A percentile compares a stretch with the other conserved stretches of the same genome.
phyloP scores from a whole-genome alignment of 139 green algal species.

The Astrephomene gubernaculifera region DNA sequence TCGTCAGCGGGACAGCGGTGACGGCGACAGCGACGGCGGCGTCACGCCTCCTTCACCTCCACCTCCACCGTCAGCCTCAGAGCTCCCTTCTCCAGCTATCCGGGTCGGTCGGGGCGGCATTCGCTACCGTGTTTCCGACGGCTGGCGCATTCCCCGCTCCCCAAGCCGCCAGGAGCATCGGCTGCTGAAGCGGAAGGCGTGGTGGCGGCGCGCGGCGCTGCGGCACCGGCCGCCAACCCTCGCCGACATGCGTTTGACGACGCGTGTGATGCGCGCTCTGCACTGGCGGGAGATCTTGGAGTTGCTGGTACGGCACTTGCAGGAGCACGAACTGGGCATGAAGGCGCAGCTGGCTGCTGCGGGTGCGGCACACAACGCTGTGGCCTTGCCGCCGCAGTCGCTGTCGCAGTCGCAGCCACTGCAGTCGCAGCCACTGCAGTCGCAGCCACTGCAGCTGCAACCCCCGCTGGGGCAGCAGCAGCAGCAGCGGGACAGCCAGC shows the following conservation, averaged over 20 bases:
- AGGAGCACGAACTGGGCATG: neutral
- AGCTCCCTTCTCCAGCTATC: too few relatives aligned
- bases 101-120: too few relatives aligned
- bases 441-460: neutral
- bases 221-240: neutral
- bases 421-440: neutral
- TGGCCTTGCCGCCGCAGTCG: neutral
- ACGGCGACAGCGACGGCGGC: too few relatives aligned
- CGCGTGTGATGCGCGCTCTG: neutral
- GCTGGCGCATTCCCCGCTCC: neutral
- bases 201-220: neutral
- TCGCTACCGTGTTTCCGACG: neutral
- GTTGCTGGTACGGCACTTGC: neutral
- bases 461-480: neutral
- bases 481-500: too few relatives aligned
- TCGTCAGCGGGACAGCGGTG: too few relatives aligned
- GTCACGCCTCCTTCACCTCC: too few relatives aligned
- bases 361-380: neutral
- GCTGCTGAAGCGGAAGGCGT: neutral
- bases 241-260: constrained; percentile 11
- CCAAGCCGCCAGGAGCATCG: neutral
- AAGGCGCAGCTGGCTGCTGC: neutral
- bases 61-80: too few relatives aligned
- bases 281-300: neutral
- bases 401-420: neutral